Percentiles rank a stretch among this genome's conserved stretches.
phyloP scores from a whole-genome alignment of 495 filamentous ascomycete genomes.

The Lophiotrema nucula region DNA sequence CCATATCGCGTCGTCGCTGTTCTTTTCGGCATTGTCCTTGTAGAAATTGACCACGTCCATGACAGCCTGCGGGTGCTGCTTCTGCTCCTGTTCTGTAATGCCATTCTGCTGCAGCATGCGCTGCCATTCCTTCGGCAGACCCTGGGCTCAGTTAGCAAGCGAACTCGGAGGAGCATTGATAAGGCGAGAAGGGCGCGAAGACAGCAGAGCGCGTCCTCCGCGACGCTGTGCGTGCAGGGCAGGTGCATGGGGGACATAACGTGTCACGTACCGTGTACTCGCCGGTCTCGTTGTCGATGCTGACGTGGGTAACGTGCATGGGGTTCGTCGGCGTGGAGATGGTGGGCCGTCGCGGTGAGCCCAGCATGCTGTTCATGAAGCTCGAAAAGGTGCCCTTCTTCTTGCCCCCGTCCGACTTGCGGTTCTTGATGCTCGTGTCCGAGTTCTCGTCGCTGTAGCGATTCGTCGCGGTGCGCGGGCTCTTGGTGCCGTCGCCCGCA shows the following conservation, averaged over 20 bases:
- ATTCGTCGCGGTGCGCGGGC: constrained; percentile 65
- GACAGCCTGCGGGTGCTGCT: constrained; percentile 91
- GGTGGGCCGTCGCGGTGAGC: constrained; percentile 83
- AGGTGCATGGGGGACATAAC: constrained; percentile 3
- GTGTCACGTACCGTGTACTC: constrained; percentile 81
- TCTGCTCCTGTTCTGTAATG: constrained; percentile 92
- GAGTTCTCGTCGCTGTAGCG: constrained; percentile 85
- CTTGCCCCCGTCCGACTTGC: constrained; percentile 52
- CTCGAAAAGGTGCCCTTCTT: constrained; percentile 95
- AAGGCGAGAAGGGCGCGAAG: not conserved
- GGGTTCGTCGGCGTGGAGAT: constrained; percentile 97
- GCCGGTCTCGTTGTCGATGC: constrained; percentile 93
- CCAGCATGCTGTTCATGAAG: constrained; percentile 89
- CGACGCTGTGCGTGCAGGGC: not conserved
- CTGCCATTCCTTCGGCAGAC: constrained; percentile 97
- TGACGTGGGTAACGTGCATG: constrained; percentile 95
- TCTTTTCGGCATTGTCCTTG: constrained; percentile 82
- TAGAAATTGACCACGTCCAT: constrained; percentile 95
- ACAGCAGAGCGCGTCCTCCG: not conserved
- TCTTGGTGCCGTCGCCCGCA: constrained; percentile 43
- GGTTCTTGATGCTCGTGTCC: constrained; percentile 47
- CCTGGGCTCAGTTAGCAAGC: constrained; percentile 49
- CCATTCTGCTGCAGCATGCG: constrained; percentile 90
- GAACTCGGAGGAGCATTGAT: not conserved
- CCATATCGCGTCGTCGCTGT: constrained; percentile 80